Percentiles rank a stretch among this genome's conserved stretches.
Conservation (phyloP, 768 basidiomycete species). For the Coprinopsis cinerea region DNA sequence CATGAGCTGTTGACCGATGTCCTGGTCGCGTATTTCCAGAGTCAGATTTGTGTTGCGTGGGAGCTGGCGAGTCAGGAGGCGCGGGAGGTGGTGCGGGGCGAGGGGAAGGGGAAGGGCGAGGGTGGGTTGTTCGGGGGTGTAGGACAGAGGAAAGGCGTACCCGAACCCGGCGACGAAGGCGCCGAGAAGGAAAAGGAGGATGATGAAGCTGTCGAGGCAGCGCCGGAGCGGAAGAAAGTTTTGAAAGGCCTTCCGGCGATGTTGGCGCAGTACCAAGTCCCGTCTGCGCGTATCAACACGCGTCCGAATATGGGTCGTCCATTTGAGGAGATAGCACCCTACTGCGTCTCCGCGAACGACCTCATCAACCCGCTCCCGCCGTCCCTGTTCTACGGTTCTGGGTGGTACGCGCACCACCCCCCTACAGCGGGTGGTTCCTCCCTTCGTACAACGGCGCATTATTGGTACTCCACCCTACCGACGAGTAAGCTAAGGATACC, state of each 20-base stretch:
- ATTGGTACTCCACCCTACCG: conserved; percentile 89
- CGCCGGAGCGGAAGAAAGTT: conserved; percentile 9
- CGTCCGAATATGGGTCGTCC: conserved; percentile 46
- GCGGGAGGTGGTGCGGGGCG: conserved; percentile 47
- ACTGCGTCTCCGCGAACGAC: conserved; percentile 95
- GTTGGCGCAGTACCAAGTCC: conserved; percentile 48
- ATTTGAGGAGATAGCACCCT: conserved; percentile 86
- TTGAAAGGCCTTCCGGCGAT: conserved; percentile 23
- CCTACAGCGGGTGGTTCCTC: conserved; percentile 30
- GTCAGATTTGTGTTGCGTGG: conserved; percentile 87
- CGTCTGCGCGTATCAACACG: conserved; percentile 65
- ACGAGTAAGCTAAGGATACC: conserved; percentile 80
- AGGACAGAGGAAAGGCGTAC: conserved; percentile 76
- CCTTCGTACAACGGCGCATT: conserved; percentile 66
- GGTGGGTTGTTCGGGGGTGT: conserved; percentile 78
- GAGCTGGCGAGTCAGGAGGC: conserved; percentile 59
- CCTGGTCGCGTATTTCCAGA: conserved; percentile 86
- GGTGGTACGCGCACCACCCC: conserved; percentile 82
- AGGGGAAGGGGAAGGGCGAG: conserved; percentile 27
- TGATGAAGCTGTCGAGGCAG: conserved; percentile 20
- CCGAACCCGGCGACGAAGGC: conserved; percentile 35
- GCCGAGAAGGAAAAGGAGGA: conserved; percentile 27
- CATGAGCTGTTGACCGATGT: conserved; percentile 89
- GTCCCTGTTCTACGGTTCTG: conserved; percentile 87
- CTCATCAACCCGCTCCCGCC: conserved; percentile 96